phyloP scores from a whole-genome alignment of 2,329 filamentous ascomycete species.

The Blumeria graminis region DNA sequence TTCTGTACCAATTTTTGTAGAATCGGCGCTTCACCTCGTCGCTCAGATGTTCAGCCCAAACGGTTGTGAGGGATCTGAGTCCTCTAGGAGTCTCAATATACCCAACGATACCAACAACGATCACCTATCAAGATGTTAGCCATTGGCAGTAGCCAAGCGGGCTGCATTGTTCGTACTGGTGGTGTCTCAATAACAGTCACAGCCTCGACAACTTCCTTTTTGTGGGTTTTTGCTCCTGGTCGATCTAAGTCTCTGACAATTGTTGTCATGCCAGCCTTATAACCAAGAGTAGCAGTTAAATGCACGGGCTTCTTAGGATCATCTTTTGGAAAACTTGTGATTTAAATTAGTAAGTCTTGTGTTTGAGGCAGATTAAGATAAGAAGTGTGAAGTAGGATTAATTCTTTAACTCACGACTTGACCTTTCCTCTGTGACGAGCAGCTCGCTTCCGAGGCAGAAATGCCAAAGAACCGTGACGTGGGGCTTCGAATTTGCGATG shows the following conservation, averaged over 20 bases:
- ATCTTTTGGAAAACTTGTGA: conserved; percentile 81
- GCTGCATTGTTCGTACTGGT: conserved; percentile 78
- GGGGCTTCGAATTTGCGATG: conserved; percentile 32
- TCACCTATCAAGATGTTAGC: conserved; percentile 66
- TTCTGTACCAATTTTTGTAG: conserved; percentile 99
- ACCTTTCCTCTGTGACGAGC: conserved; percentile 90
- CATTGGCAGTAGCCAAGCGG: conserved; percentile 51
- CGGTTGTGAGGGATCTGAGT: conserved; percentile 95
- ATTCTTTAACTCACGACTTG: conserved; percentile 56
- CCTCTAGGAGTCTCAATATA: conserved; percentile 99
- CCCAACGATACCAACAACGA: conserved; percentile 97
- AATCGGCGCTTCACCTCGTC: conserved; percentile 98
- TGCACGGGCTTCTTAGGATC: conserved; percentile 99
- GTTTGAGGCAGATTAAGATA: neutral
- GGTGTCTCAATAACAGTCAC: conserved; percentile 76
- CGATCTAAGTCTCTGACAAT: conserved; percentile 91
- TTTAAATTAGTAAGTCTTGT: neutral
- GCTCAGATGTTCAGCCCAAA: conserved; percentile 98
- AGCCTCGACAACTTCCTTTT: conserved; percentile 90
- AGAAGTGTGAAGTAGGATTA: neutral
- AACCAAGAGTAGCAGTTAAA: conserved; percentile 93
- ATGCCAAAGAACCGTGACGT: conserved; percentile 82
- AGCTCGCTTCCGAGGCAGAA: conserved; percentile 75
- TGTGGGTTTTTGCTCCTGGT: conserved; percentile 97
- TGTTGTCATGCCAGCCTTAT: conserved; percentile 99